Evolutionary conservation across 2,329 filamentous ascomycete genomes (phyloP), one percentile per base, ranked within the genome.

Genomic region (Aspergillus alliaceus): DNA sequence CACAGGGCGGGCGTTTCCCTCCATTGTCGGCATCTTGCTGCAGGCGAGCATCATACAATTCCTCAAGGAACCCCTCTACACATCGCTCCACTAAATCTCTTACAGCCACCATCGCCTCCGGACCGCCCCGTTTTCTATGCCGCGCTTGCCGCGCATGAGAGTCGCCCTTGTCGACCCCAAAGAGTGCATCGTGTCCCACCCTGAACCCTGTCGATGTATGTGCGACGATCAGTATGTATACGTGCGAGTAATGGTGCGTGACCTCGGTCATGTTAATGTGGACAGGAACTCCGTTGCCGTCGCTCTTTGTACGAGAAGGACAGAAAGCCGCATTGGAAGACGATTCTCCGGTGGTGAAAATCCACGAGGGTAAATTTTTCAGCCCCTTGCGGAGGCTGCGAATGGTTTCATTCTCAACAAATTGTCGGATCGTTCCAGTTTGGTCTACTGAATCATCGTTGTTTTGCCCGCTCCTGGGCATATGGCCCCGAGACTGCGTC

Each of bases 211-310:
- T 77, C 0, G 72, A 72, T 1, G 77, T 80, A 24, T 81, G 80
- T 1, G 83, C 83, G 12, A 85, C 80, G 14, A 86, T 70, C 15
- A 87, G 75, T 20, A 86, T 66, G 56, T 86, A 86, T 34, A 81
- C 68, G 6, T 78, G 75, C 47, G 78, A 78, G 11, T 69, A 71
- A 40, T 79, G 73, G 11, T 70, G 64, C 1, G 79, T 81, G 22
- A 72, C 64, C 62, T 82, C 77, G 9, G 78, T 77, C 0, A 66
- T 67, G 55, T 69, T 68, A 9, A 70, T 63, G 4, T 57, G 51
- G 24, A 75, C 64, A 1, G 69, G 63, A 6, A 72, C 31, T 22
- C 14, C 27, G n/a, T 56, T 25, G 11, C 34, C 50, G 4, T 58
- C 52, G 47, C 40, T 34, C 29, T 27, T 32, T 20, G 20, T 34